Conservation (phyloP, 495 filamentous ascomycete genomes). For the Echria macrotheca region DNA sequence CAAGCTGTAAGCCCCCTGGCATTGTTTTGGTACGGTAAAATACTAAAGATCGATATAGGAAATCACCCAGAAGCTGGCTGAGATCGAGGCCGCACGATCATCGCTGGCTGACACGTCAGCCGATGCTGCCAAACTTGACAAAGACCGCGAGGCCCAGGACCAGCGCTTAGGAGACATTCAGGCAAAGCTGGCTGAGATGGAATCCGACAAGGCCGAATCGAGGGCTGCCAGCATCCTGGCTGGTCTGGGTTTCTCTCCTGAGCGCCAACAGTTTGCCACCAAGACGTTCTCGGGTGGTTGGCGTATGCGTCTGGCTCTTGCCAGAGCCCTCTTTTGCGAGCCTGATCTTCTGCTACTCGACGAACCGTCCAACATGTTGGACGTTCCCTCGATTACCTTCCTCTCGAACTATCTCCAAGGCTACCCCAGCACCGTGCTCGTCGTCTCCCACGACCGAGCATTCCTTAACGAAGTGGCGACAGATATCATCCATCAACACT, state of each 20-base stretch:
- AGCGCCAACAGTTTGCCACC: slow-evolving; percentile 87
- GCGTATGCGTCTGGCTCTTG: slow-evolving; percentile 95
- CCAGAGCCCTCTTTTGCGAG: slow-evolving; percentile 95
- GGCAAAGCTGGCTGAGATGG: slow-evolving; percentile 93
- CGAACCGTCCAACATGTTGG: slow-evolving; percentile 99
- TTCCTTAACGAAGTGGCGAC: slow-evolving; percentile 99
- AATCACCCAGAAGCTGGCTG: slow-evolving; percentile 71
- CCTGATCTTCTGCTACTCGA: slow-evolving; percentile 94
- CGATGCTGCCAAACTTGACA: slow-evolving; percentile 77
- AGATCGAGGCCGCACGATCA: slow-evolving; percentile 72
- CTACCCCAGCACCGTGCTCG: slow-evolving; percentile 91
- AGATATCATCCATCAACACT: slow-evolving; percentile 98
- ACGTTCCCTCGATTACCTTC: slow-evolving; percentile 99
- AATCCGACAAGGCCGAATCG: slow-evolving; percentile 96
- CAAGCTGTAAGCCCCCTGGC: slow-evolving; percentile 59
- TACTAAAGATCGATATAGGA: slow-evolving; percentile 49
- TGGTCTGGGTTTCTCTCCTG: slow-evolving; percentile 91
- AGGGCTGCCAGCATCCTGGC: slow-evolving; percentile 93
- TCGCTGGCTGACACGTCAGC: slow-evolving; percentile 79
- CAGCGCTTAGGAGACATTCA: slow-evolving; percentile 86
- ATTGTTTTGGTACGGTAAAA: background rate
- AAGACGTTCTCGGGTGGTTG: slow-evolving; percentile 99
- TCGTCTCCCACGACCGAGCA: slow-evolving; percentile 97
- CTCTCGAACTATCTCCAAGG: slow-evolving; percentile 90
- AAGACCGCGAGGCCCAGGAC: slow-evolving; percentile 84